Conservation (phyloP, 1,284 basidiomycete species). For the Papiliotrema terrestris region DNA sequence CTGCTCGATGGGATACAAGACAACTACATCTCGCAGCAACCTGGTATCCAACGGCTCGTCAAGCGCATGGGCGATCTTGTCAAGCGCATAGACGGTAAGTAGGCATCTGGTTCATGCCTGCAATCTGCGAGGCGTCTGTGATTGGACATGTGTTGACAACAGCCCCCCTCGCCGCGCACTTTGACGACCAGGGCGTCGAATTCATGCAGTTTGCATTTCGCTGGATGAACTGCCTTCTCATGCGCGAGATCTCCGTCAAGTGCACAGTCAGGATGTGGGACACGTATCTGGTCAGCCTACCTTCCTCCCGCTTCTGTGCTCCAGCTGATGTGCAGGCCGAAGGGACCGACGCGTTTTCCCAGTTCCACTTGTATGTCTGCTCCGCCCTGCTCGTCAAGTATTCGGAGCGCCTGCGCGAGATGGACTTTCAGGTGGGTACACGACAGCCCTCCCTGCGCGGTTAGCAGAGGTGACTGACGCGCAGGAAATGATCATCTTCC, state of each 20-base stretch:
- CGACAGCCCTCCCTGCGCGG: background rate
- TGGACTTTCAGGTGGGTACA: constrained; percentile 86
- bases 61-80: constrained; percentile 89
- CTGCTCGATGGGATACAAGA: constrained; percentile 94
- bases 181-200: constrained; percentile 85
- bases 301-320: background rate
- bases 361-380: constrained; percentile 95
- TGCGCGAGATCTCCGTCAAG: constrained; percentile 91
- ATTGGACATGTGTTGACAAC: constrained; percentile 1
- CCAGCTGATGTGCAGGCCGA: constrained; percentile 62
- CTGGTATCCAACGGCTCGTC: constrained; percentile 88
- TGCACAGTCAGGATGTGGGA: constrained; percentile 99
- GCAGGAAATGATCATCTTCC: constrained; percentile 97
- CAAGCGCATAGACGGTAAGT: constrained; percentile 79
- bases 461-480: background rate
- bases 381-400: constrained; percentile 89
- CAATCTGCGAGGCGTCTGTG: no score
- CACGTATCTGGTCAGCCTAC: constrained; percentile 78
- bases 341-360: constrained; percentile 90
- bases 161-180: constrained; percentile 77
- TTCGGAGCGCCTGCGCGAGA: constrained; percentile 81
- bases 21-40: constrained; percentile 92
- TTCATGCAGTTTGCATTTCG: constrained; percentile 98
- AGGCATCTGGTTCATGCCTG: no score
- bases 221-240: constrained; percentile 97